Conservation (phyloP, 257 asterid species). For the Nicotiana benthamiana region DNA sequence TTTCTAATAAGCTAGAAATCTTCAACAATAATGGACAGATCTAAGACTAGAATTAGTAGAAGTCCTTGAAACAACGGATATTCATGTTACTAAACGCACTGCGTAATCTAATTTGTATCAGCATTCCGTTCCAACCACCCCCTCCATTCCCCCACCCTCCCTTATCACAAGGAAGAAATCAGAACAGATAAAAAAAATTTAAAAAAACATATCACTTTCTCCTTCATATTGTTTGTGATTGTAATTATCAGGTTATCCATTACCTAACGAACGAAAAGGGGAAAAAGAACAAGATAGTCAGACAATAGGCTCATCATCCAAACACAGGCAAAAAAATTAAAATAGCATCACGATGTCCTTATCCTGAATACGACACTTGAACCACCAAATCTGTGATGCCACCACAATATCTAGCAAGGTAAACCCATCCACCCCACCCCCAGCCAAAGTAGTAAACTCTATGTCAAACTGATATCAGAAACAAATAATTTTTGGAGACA, state of each 20-base stretch:
- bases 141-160: neutral
- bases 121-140: neutral
- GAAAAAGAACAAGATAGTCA: neutral
- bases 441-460: neutral
- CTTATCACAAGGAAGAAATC: neutral
- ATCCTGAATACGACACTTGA: neutral
- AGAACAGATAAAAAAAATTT: neutral
- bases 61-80: neutral
- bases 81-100: neutral
- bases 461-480: neutral
- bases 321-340: neutral
- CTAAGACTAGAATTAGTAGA: neutral
- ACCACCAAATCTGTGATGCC: neutral
- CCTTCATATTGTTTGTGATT: neutral
- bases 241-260: neutral
- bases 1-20: neutral
- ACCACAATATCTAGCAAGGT: neutral
- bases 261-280: neutral
- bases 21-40: neutral
- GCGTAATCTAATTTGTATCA: neutral
- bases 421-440: neutral
- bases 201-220: neutral
- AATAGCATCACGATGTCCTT: neutral
- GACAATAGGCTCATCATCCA: neutral
- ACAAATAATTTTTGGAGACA: neutral